phyloP scores from a whole-genome alignment of 129 eudicot genomes.

The Cynara cardunculus region DNA sequence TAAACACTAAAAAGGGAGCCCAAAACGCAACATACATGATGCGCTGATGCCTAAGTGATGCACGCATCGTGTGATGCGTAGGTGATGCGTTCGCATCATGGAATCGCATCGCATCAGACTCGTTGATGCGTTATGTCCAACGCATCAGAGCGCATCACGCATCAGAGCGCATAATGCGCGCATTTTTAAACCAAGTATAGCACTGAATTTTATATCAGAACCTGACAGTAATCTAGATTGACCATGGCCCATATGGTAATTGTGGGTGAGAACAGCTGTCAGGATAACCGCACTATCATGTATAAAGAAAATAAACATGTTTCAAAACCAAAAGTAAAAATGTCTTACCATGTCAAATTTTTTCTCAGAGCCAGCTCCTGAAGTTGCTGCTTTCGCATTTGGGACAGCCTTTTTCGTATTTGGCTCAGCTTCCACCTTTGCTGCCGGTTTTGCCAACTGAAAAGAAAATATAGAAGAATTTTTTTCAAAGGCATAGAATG shows the following conservation, averaged over 20 bases:
- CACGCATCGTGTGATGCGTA: too few species aligned
- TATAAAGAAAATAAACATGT: not conserved
- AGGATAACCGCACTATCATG: not conserved
- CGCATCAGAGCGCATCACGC: too few species aligned
- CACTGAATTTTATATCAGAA: not conserved
- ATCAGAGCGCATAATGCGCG: too few species aligned
- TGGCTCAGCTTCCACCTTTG: constrained; percentile 43
- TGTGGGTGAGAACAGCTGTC: not conserved
- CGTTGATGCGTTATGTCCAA: too few species aligned
- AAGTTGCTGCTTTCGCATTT: constrained; percentile 41
- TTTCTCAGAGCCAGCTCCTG: constrained; percentile 46
- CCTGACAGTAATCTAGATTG: not conserved
- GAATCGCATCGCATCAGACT: too few species aligned
- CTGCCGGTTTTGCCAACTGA: constrained; percentile 42
- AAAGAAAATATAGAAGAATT: not conserved
- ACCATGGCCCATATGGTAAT: not conserved
- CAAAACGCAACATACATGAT: too few species aligned
- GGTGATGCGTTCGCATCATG: too few species aligned
- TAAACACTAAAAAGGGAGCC: too few species aligned
- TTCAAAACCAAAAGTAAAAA: not conserved
- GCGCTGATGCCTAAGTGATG: too few species aligned
- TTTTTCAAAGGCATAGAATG: not conserved
- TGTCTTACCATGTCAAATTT: constrained; percentile 43
- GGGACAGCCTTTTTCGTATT: constrained; percentile 45
- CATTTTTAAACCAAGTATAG: too few species aligned